Evolutionary conservation across 495 filamentous ascomycete species (phyloP).

Genomic region (Podospora pseudocomata): DNA sequence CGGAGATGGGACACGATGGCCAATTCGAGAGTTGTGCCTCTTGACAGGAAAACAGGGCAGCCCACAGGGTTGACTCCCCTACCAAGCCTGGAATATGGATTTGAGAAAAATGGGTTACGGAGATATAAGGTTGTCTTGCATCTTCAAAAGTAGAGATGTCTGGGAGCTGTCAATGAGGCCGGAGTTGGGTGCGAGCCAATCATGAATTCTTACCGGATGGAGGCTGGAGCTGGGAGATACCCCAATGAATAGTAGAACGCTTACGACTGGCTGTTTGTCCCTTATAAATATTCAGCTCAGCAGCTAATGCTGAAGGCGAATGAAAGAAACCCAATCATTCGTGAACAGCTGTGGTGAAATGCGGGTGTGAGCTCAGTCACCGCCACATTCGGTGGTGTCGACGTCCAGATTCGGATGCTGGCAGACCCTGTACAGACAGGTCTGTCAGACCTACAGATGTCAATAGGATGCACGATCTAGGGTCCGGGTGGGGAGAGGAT

Average conservation of each 20-base stretch:
- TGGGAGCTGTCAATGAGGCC: neutral
- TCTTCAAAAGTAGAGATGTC: neutral
- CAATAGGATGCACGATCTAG: neutral
- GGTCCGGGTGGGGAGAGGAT: neutral
- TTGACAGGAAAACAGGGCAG: neutral
- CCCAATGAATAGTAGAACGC: neutral
- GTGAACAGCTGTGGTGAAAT: conserved; percentile 3
- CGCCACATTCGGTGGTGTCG: neutral
- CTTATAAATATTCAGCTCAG: neutral
- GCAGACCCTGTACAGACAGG: neutral
- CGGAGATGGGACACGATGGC: neutral
- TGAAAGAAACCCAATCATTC: neutral
- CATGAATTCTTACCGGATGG: neutral
- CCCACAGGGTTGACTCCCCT: neutral
- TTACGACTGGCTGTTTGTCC: neutral
- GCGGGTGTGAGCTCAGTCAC: neutral
- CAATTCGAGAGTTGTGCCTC: neutral
- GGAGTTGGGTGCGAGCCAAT: neutral
- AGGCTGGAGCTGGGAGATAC: neutral
- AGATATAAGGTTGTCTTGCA: neutral
- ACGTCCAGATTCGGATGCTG: neutral
- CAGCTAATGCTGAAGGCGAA: neutral
- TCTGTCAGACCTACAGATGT: neutral
- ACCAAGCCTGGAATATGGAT: neutral
- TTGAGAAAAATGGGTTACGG: neutral